Evolutionary conservation across 208 protist species (phyloP).

Genomic region (Crithidia sp.): DNA sequence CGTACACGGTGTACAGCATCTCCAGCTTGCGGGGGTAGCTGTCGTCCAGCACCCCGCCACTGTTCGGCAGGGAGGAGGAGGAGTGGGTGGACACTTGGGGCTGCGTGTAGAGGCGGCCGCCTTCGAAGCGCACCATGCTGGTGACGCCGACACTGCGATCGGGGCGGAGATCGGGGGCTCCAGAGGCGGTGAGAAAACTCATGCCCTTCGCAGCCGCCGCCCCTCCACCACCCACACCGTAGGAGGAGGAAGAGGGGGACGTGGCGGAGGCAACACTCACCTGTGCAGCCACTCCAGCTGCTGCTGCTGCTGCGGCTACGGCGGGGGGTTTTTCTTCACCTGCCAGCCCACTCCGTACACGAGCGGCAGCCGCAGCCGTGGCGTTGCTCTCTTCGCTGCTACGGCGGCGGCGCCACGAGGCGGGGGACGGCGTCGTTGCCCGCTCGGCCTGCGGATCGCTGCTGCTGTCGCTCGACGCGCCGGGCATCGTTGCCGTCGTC

Average conservation of each 20-base stretch:
- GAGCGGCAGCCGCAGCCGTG: not conserved
- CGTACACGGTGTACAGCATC: conserved; percentile 46
- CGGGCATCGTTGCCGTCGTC: conserved; percentile 4
- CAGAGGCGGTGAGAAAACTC: too few relatives aligned
- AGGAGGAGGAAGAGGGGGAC: too few relatives aligned
- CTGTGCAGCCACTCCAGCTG: not conserved
- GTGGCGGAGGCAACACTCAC: not conserved
- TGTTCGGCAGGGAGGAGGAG: not conserved
- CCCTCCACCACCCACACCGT: not conserved
- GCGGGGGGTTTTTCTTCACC: not conserved
- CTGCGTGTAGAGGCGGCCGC: not conserved
- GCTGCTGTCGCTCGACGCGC: conserved; percentile 9
- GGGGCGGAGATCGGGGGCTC: too few relatives aligned
- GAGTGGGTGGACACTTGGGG: not conserved
- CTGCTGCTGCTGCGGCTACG: too few relatives aligned
- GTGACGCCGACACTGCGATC: not conserved
- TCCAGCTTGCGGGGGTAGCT: conserved; percentile 33
- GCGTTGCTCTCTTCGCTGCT: conserved; percentile 2
- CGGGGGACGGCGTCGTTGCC: conserved; percentile 2
- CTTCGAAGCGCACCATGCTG: conserved; percentile 11
- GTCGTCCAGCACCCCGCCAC: conserved; percentile 10
- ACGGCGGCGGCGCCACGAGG: conserved; percentile 7
- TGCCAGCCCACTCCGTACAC: not conserved
- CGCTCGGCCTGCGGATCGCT: not conserved
- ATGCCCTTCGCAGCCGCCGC: not conserved